Percentiles rank a stretch among this genome's conserved stretches.
Conservation (phyloP, 1,284 basidiomycete species). For the Malassezia vespertilionis region DNA sequence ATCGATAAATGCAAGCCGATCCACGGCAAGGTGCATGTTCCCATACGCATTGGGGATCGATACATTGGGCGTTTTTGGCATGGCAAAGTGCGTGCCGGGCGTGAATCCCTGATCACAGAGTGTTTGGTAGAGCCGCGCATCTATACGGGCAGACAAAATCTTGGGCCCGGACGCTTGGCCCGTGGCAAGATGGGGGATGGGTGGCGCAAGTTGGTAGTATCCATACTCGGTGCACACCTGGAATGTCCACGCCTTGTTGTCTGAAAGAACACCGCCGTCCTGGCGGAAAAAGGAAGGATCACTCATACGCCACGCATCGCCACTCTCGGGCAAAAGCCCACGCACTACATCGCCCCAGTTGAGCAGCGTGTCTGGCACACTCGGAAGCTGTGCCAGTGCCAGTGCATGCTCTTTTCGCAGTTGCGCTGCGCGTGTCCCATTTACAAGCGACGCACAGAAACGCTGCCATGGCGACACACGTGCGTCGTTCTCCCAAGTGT, state of each 20-base stretch:
- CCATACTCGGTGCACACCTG: constrained; percentile 77
- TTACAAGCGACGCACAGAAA: neutral
- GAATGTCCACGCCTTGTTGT: constrained; percentile 79
- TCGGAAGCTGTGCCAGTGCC: neutral
- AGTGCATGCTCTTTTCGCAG: neutral
- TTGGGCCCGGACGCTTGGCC: constrained; percentile 49
- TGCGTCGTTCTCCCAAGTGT: neutral
- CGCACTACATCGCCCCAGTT: no score
- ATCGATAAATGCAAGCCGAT: constrained; percentile 73
- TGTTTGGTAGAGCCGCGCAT: constrained; percentile 65
- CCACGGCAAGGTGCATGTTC: constrained; percentile 57
- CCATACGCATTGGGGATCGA: constrained; percentile 59
- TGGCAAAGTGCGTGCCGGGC: constrained; percentile 61
- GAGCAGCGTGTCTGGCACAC: neutral
- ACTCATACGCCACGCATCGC: neutral
- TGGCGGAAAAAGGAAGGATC: constrained; percentile 32
- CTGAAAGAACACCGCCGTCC: constrained; percentile 58
- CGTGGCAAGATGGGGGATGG: constrained; percentile 17
- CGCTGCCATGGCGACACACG: neutral
- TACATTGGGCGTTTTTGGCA: constrained; percentile 65
- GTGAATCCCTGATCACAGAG: constrained; percentile 72
- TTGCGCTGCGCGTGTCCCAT: neutral
- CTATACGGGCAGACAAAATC: constrained; percentile 64
- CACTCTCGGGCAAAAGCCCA: no score
- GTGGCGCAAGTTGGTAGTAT: constrained; percentile 56